Conservation (phyloP, 1,284 basidiomycete species). For the Malassezia slooffiae region DNA sequence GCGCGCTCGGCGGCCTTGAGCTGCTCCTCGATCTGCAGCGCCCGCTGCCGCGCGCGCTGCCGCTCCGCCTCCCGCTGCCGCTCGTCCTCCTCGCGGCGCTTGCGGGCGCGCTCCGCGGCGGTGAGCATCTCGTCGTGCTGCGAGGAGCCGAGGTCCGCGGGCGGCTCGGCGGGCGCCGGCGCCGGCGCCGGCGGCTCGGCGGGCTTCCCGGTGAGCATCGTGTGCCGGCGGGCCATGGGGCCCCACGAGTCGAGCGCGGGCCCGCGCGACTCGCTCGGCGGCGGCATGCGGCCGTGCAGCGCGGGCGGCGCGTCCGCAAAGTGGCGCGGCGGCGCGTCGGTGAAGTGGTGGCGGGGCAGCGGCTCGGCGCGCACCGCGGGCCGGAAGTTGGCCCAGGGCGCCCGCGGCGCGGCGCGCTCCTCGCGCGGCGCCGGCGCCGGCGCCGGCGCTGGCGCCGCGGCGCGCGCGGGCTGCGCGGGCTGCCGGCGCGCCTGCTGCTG, state of each 20-base stretch:
- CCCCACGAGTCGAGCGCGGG: constrained; percentile 24
- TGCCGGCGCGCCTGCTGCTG: too few relatives aligned
- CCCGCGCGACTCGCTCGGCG: neutral
- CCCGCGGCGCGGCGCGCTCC: too few relatives aligned
- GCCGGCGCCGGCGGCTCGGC: constrained; percentile 13
- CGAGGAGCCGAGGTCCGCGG: constrained; percentile 13
- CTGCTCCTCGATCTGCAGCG: constrained; percentile 33
- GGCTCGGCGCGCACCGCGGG: too few relatives aligned
- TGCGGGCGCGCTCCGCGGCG: constrained; percentile 39
- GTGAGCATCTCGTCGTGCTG: constrained; percentile 31
- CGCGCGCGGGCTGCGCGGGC: neutral
- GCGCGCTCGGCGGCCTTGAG: constrained; percentile 23
- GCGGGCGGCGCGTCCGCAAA: too few relatives aligned
- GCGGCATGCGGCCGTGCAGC: neutral
- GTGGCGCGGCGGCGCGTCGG: too few relatives aligned
- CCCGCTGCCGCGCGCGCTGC: constrained; percentile 37
- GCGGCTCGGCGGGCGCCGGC: constrained; percentile 2
- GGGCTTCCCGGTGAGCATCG: constrained; percentile 21
- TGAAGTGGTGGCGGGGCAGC: too few relatives aligned
- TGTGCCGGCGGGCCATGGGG: constrained; percentile 29
- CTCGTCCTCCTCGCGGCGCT: constrained; percentile 40
- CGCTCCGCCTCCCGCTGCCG: constrained; percentile 26
- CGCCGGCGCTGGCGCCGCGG: neutral
- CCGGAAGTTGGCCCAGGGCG: too few relatives aligned
- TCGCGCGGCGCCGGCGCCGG: neutral